These are phyloP conservation scores for Henckelia pumila DNA, from an alignment of 257 asterid genomes.

Conservation along the genomic window DNA sequence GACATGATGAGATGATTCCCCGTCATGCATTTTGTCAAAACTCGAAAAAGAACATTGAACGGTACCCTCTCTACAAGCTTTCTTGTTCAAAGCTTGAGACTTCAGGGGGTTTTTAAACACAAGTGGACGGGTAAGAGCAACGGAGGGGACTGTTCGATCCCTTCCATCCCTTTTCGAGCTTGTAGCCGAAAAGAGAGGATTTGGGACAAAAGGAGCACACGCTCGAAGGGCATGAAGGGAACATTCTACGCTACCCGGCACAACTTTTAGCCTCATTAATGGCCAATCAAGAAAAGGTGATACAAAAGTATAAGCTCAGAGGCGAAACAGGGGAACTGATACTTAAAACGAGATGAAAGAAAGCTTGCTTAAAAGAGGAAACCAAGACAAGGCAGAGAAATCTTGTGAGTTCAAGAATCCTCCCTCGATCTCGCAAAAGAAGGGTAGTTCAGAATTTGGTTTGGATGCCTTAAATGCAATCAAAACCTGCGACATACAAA, in stretches of 20 bases:
- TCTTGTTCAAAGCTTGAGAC: conserved; percentile 31
- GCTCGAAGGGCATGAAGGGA: conserved; percentile 34
- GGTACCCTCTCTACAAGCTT: conserved; percentile 19
- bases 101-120: conserved; percentile 29
- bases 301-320: neutral
- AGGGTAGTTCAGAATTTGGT: neutral
- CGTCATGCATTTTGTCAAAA: conserved; percentile 35
- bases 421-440: neutral
- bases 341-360: neutral
- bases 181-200: conserved; percentile 20
- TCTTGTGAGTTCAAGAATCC: neutral
- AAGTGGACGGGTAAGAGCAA: conserved; percentile 29
- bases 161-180: conserved; percentile 21
- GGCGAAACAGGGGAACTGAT: neutral
- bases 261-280: conserved; percentile 43
- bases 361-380: neutral
- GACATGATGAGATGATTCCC: conserved; percentile 17
- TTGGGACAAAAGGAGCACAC: conserved; percentile 24
- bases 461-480: neutral
- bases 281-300: conserved; percentile 25
- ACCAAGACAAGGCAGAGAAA: neutral
- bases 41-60: conserved; percentile 40
- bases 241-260: conserved; percentile 39
- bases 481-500: neutral
- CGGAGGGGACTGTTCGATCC: conserved; percentile 21